These are phyloP conservation scores for Exophiala aquamarina DNA, from an alignment of 2,329 filamentous ascomycete genomes.

Conservation along the genomic window DNA sequence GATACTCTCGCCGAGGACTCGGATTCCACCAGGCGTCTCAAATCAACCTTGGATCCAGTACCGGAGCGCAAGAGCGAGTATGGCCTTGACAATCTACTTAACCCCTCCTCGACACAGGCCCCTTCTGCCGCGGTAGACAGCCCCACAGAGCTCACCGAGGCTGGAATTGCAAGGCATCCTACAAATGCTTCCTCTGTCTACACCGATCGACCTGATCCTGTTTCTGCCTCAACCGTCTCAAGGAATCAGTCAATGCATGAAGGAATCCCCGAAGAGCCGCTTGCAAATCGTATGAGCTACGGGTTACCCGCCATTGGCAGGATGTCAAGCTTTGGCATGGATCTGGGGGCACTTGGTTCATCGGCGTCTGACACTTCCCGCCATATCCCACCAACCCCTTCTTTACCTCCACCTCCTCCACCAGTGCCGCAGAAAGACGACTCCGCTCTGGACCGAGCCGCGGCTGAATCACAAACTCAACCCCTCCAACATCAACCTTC, in stretches of 20 bases:
- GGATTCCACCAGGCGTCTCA: slow-evolving; percentile 39
- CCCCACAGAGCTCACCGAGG: slow-evolving; percentile 12
- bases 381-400: background rate
- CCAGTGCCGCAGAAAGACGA: background rate
- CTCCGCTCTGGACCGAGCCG: background rate
- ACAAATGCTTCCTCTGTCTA: slow-evolving; percentile 28
- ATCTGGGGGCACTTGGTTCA: slow-evolving; percentile 10
- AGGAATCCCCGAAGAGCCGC: background rate
- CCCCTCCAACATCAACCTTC: slow-evolving; percentile 54
- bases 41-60: slow-evolving; percentile 53
- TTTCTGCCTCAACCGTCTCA: slow-evolving; percentile 22
- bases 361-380: background rate
- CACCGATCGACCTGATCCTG: slow-evolving; percentile 26
- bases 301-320: slow-evolving; percentile 19
- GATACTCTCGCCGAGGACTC: slow-evolving; percentile 30
- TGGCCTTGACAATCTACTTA: slow-evolving; percentile 48
- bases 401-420: background rate
- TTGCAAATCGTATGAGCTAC: slow-evolving; percentile 6
- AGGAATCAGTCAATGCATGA: slow-evolving; percentile 17
- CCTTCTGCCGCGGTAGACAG: background rate
- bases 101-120: slow-evolving; percentile 18
- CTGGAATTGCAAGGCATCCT: slow-evolving; percentile 16
- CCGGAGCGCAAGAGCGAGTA: slow-evolving; percentile 62
- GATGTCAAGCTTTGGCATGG: slow-evolving; percentile 24
- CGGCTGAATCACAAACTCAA: background rate